Evolutionary conservation across 108 stramenopile genomes (phyloP), one percentile per base, ranked within the genome.

Genomic region (Fragilariopsis cylindrus): DNA sequence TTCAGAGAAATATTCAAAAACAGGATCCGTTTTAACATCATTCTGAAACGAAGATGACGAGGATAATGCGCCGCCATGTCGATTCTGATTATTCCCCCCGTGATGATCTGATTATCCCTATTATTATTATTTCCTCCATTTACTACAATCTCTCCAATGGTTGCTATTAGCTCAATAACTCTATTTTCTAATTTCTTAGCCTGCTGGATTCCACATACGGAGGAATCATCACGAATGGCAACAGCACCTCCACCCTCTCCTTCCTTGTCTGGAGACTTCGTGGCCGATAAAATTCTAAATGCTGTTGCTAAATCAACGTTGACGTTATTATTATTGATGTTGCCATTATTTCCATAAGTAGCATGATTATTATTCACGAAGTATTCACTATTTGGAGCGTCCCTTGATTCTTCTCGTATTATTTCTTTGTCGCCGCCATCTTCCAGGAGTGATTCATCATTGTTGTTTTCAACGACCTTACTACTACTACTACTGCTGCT

Each of bases 1-100:
- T 71, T 94, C 91, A 74, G 91, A 94, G 80, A 94, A 92, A 74
- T 94, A 94, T 21, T 88, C 91, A 84, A 94, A 94, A 9, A 90
- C 78, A 43, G 88, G 60, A 66, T 80, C 79, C 4, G 72, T 69
- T 56, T 74, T 41, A 7, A 80, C 69, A 11, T 13, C 8, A 13
- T 57, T 3, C 42, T 11, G 39, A 8, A 16, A 13, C n/a, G 52
- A 53, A 0, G 52, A 53, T 53, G 52, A 30, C 30, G 30, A 30
- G 43, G 43, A 30, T 13, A 63, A 63, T 63, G 40, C n/a, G 11
- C 42, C 62, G 30, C 30, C 30, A 30, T 30, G 30, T 30, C 30
- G 30, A 45, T 63, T 44, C 16, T 15, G 42, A 43, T 43, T 63
- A n/a, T 12, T 41, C 62, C 62, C 43, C 21, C 58, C 58, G 41